Evolutionary conservation across 352 stramenopile species (phyloP).

Genomic region (Globisporangium echinulatum): DNA sequence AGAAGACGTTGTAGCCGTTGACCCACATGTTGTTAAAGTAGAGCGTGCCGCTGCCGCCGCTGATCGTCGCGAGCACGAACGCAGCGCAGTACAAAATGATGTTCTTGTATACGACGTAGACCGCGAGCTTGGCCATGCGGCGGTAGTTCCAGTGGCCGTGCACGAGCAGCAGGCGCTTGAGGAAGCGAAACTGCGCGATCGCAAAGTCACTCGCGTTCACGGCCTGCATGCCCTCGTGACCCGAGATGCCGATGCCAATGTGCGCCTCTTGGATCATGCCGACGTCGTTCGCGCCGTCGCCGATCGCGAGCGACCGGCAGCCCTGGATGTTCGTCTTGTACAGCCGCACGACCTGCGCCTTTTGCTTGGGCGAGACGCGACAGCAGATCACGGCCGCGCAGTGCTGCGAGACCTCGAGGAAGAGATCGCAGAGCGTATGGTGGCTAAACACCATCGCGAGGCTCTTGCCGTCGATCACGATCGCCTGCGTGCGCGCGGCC

Average conservation of each 20-base stretch:
- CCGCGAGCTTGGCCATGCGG: slow-evolving; percentile 92
- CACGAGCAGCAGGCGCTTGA: slow-evolving; percentile 94
- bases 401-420: slow-evolving; percentile 79
- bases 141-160: slow-evolving; percentile 99
- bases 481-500: slow-evolving; percentile 26
- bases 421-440: slow-evolving; percentile 60
- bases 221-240: slow-evolving; percentile 98
- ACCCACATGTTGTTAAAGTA: slow-evolving; percentile 90
- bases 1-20: slow-evolving; percentile 96
- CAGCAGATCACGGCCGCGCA: slow-evolving; percentile 88
- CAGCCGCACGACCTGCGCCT: slow-evolving; percentile 83
- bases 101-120: slow-evolving; percentile 99
- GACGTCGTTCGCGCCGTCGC: slow-evolving; percentile 99
- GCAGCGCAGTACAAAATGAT: slow-evolving; percentile 82
- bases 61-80: slow-evolving; percentile 87
- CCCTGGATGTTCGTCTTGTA: slow-evolving; percentile 83
- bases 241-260: slow-evolving; percentile 97
- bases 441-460: slow-evolving; percentile 78
- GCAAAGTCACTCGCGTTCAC: slow-evolving; percentile 98
- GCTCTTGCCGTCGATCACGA: slow-evolving; percentile 70
- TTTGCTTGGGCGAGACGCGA: slow-evolving; percentile 90
- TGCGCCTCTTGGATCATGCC: slow-evolving; percentile 99
- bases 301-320: slow-evolving; percentile 92
- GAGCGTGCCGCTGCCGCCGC: slow-evolving; percentile 67
- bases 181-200: slow-evolving; percentile 97